phyloP scores from a whole-genome alignment of 306 rosid species.

The Vicia faba region DNA sequence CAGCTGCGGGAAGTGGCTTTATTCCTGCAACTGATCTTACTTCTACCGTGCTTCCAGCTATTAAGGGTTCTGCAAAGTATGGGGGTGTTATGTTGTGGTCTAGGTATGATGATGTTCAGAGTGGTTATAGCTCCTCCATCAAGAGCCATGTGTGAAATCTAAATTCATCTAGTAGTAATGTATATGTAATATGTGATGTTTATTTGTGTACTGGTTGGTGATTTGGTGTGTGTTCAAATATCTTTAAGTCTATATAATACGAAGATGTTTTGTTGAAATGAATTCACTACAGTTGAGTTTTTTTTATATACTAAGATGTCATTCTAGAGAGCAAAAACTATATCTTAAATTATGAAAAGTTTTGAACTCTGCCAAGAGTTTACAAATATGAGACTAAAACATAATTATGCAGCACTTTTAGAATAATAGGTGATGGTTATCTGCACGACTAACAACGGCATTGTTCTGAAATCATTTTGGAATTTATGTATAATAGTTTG shows the following conservation, averaged over 20 bases:
- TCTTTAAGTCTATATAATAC: neutral
- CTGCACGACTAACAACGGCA: no score
- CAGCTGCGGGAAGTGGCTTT: constrained; percentile 46
- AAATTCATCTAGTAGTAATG: neutral
- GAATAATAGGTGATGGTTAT: no score
- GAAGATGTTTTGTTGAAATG: constrained; percentile 1
- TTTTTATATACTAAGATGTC: no score
- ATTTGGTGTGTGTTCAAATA: neutral
- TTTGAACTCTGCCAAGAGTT: no score
- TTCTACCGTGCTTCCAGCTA: constrained; percentile 48
- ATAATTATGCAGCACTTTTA: no score
- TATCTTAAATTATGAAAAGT: no score
- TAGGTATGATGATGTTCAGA: constrained; percentile 49
- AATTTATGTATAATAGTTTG: no score
- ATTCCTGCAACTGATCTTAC: constrained; percentile 38
- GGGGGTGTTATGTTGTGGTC: constrained; percentile 53
- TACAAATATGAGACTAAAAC: no score
- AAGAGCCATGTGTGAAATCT: constrained; percentile 30
- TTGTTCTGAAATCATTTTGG: no score
- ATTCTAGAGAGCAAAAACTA: no score
- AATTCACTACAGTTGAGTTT: neutral
- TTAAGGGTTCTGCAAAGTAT: constrained; percentile 42
- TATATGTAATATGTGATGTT: neutral
- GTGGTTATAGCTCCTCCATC: constrained; percentile 41
- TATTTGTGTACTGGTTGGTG: neutral